Evolutionary conservation across 2,329 filamentous ascomycete genomes (phyloP).

Genomic region (Aurifilum marmelostoma): DNA sequence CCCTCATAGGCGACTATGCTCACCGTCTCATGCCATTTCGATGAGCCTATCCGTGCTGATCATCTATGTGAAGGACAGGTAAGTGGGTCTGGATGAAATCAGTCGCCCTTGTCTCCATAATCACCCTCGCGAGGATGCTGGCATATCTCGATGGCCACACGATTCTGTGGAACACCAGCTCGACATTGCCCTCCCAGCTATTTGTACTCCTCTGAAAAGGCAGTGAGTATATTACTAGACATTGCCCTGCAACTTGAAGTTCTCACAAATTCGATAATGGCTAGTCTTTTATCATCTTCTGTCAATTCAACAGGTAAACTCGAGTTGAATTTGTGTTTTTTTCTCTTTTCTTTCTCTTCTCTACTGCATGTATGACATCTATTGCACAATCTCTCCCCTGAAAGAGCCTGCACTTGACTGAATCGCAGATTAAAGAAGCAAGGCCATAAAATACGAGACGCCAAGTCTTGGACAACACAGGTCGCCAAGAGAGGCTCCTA

Average conservation of each 20-base stretch:
- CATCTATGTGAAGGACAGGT: too few relatives aligned
- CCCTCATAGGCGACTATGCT: not conserved
- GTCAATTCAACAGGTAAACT: not conserved
- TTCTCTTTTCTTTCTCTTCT: not conserved
- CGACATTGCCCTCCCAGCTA: not conserved
- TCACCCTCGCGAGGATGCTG: not conserved
- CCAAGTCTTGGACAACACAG: not conserved
- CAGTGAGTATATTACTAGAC: not conserved
- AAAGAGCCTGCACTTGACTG: not conserved
- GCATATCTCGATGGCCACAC: too few relatives aligned
- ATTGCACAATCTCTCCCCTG: not conserved
- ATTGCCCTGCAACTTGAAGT: not conserved
- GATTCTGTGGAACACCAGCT: too few relatives aligned
- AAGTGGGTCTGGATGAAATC: not conserved
- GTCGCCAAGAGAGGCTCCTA: not conserved
- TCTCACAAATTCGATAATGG: not conserved
- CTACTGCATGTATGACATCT: too few relatives aligned
- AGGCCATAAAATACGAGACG: slow-evolving; percentile 8
- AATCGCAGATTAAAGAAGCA: not conserved
- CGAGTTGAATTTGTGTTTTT: not conserved
- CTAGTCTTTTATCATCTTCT: not conserved
- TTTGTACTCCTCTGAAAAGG: not conserved
- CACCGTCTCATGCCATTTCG: not conserved
- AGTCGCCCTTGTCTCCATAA: not conserved
- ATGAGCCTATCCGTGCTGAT: not conserved